These are phyloP conservation scores for Cylindricascospora bacillispora DNA, from an alignment of 1,139 yeast genomes.

Conservation along the genomic window DNA sequence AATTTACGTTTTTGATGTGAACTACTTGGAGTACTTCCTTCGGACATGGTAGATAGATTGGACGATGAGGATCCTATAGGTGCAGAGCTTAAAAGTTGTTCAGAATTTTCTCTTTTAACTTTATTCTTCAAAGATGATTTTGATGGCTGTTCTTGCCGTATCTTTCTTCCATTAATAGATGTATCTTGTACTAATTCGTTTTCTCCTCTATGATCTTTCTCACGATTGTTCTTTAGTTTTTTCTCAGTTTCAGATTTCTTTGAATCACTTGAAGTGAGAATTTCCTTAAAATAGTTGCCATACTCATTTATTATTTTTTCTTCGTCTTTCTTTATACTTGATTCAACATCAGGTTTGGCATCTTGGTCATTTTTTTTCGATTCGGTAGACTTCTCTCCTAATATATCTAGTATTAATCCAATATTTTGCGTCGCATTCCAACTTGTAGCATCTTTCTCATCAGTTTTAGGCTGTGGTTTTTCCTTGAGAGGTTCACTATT, in stretches of 20 bases:
- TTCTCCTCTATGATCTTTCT: background rate
- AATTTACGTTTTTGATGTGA: slow-evolving; percentile 45
- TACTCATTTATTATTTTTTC: background rate
- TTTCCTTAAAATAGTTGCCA: background rate
- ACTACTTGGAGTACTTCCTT: background rate
- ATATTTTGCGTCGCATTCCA: background rate
- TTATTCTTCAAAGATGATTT: background rate
- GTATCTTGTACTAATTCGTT: background rate
- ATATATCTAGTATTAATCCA: too few relatives aligned
- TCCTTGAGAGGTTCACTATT: too few relatives aligned
- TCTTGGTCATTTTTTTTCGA: too few relatives aligned
- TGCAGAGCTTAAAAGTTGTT: background rate
- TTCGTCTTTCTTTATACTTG: background rate
- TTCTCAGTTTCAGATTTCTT: background rate
- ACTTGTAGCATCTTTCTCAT: background rate
- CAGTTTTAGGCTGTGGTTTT: background rate
- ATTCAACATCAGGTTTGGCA: background rate
- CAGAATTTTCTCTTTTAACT: background rate
- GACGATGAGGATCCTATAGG: background rate
- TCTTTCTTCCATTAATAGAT: too few relatives aligned
- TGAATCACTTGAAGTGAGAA: too few relatives aligned
- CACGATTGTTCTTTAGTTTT: too few relatives aligned
- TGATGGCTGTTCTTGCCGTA: too few relatives aligned
- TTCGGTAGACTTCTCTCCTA: too few relatives aligned
- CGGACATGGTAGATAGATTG: too few relatives aligned